These are phyloP conservation scores for Cystobasidium pallidum DNA, from an alignment of 1,284 basidiomycete species.

Conservation along the genomic window DNA sequence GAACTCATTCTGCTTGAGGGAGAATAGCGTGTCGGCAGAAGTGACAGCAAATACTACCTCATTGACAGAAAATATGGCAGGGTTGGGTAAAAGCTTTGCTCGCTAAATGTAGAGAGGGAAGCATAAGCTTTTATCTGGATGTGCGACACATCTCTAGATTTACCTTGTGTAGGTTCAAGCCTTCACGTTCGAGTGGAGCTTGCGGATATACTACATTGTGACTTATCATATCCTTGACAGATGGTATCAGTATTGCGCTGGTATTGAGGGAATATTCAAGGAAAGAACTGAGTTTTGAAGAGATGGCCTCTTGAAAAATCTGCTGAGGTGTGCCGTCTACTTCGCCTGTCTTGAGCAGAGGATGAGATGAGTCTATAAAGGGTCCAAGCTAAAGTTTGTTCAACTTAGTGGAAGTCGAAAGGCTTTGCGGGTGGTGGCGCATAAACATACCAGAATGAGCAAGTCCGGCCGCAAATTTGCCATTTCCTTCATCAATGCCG, in stretches of 20 bases:
- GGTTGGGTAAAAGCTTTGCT: slow-evolving; percentile 82
- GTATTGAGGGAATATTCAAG: slow-evolving; percentile 69
- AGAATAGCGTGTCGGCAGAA: slow-evolving; percentile 85
- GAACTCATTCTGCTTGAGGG: slow-evolving; percentile 81
- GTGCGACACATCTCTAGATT: slow-evolving; percentile 33
- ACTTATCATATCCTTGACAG: slow-evolving; percentile 76
- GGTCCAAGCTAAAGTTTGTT: slow-evolving; percentile 71
- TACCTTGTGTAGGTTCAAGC: slow-evolving; percentile 59
- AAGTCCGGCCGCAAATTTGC: slow-evolving; percentile 71
- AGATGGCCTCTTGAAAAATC: slow-evolving; percentile 72
- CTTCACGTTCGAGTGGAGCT: slow-evolving; percentile 65
- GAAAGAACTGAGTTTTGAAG: slow-evolving; percentile 65
- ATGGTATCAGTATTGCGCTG: slow-evolving; percentile 76
- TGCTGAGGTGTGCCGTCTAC: slow-evolving; percentile 67
- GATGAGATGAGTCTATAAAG: slow-evolving; percentile 78
- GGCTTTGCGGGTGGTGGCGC: too few relatives aligned
- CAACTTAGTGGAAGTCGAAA: too few relatives aligned
- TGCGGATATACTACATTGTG: slow-evolving; percentile 87
- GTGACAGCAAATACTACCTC: slow-evolving; percentile 76
- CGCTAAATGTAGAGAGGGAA: slow-evolving; percentile 61
- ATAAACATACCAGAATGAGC: slow-evolving; percentile 68
- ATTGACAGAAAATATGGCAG: slow-evolving; percentile 80
- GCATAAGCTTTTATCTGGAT: neutral
- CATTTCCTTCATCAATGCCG: slow-evolving; percentile 65
- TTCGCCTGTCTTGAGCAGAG: slow-evolving; percentile 71